Percentiles rank a stretch among this genome's conserved stretches.
Evolutionary conservation across 495 filamentous ascomycete genomes (phyloP).

Genomic region (Amorphotheca resinae): DNA sequence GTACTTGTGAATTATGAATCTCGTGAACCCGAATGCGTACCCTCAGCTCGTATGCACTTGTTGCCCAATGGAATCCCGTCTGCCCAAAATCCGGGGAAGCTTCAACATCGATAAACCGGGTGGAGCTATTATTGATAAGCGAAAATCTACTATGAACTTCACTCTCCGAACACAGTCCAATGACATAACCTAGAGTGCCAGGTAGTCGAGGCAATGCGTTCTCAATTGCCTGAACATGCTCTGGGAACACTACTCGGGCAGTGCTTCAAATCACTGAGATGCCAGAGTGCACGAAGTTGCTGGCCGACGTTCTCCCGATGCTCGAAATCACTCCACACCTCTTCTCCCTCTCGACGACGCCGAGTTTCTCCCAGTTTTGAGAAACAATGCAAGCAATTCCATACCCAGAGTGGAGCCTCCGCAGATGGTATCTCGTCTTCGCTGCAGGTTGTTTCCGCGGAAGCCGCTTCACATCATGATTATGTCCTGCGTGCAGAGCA

Average conservation of each 20-base stretch:
- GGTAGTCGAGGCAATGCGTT: conserved; percentile 12
- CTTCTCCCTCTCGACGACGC: neutral
- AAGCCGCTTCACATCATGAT: no score
- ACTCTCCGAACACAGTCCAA: neutral
- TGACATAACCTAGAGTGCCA: no score
- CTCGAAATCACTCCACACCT: neutral
- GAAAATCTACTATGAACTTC: conserved; percentile 4
- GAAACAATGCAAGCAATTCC: neutral
- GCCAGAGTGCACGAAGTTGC: conserved; percentile 1
- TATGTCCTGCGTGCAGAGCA: no score
- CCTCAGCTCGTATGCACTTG: no score
- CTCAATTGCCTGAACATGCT: conserved; percentile 9
- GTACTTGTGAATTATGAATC: no score
- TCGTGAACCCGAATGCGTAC: no score
- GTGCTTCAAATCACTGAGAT: conserved; percentile 16
- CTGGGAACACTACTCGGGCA: conserved; percentile 17
- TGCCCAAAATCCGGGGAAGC: no score
- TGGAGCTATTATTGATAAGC: no score
- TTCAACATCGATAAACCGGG: no score
- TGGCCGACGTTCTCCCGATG: neutral
- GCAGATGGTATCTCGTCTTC: neutral
- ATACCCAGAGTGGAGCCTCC: neutral
- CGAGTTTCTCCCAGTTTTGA: neutral
- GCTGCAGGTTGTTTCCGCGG: neutral
- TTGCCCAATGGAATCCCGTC: no score